Base-by-base conservation (phyloP, 495 filamentous ascomycete species). In the Penicillium bovifimosum region DNA sequence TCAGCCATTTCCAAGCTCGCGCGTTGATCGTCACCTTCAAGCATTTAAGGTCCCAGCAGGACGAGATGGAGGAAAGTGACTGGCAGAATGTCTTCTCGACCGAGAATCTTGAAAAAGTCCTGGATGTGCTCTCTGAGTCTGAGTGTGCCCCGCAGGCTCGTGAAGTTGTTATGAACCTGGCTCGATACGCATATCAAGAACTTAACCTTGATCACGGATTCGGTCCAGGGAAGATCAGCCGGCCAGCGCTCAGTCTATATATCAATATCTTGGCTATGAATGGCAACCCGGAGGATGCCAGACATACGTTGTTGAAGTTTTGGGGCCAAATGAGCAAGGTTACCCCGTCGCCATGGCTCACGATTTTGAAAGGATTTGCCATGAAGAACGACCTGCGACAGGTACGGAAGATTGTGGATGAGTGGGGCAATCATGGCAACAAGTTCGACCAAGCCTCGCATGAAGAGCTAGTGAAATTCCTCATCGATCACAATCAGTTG, bases 1-100 rank as follows among this genome's bases (percentile, higher is more conserved):
- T 92, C 20, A 87, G 84, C 52, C 76, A 80, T 17, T 81, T 82
- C 28, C 85, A 95, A 61, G 86, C 84, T 9, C 62, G 70, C 14
- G 69, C 83, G 47, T 73, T 81, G 32, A 54, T 76, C 13, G 63
- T 68, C 2, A 80, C 87, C 14, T 80, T 88, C 51, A 68, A 74
- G 27, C 74, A 89, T 64, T 68, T 95, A 20, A 67, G 61, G 47
- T 55, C 56, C 31, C 67, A 61, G 27, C 67, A 74, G 39, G 46
- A 55, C 14, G 66, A 73, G 6, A 50, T 73, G 50, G 70, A 75
- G 0, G 61, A 65, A 2, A 39, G 58, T 42, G 51, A 74, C 54
- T 56, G 73, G 61, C 42, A 72, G 57, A 34, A 66, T 62, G 45
- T 76, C 46, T 53, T 86, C 29, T 76, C 78, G 2, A 54, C 71